Percentiles rank a stretch among this genome's conserved stretches.
phyloP scores from a whole-genome alignment of 192 early-diverging fungal species.

The Umbelopsis sp. region DNA sequence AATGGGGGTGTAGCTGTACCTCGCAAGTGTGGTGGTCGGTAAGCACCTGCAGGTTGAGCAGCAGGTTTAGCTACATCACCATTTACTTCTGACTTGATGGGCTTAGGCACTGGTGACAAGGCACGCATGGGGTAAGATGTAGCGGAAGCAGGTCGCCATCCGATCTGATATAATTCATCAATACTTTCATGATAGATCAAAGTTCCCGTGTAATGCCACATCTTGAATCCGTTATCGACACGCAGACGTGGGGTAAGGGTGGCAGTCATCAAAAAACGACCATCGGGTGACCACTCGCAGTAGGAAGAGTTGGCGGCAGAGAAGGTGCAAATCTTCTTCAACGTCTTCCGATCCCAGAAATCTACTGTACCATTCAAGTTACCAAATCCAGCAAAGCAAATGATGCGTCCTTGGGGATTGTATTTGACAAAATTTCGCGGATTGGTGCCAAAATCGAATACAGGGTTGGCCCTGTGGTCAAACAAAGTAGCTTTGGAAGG shows the following conservation, averaged over 20 bases:
- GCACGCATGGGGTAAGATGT: constrained; percentile 79
- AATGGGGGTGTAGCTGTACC: constrained; percentile 46
- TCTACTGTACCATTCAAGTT: constrained; percentile 94
- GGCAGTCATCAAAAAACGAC: constrained; percentile 89
- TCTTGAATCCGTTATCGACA: constrained; percentile 96
- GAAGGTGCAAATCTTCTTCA: constrained; percentile 82
- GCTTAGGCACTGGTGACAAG: constrained; percentile 69
- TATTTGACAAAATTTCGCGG: constrained; percentile 89
- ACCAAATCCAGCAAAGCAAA: constrained; percentile 94
- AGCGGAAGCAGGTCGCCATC: constrained; percentile 66
- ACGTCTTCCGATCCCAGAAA: constrained; percentile 88
- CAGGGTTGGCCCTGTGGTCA: constrained; percentile 81
- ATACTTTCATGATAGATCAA: constrained; percentile 75
- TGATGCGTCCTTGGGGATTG: constrained; percentile 87
- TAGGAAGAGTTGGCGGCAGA: constrained; percentile 82
- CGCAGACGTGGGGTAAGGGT: constrained; percentile 92
- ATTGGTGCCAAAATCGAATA: constrained; percentile 84
- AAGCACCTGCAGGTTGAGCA: constrained; percentile 57
- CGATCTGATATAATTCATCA: constrained; percentile 88
- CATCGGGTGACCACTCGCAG: constrained; percentile 93
- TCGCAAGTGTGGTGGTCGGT: constrained; percentile 72
- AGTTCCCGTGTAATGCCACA: constrained; percentile 95
- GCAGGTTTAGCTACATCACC: constrained; percentile 49
- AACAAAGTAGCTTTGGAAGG: constrained; percentile 92
- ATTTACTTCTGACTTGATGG: constrained; percentile 51